Evolutionary conservation across 208 protist genomes (phyloP).

Genomic region (Acanthamoeba royreba): DNA sequence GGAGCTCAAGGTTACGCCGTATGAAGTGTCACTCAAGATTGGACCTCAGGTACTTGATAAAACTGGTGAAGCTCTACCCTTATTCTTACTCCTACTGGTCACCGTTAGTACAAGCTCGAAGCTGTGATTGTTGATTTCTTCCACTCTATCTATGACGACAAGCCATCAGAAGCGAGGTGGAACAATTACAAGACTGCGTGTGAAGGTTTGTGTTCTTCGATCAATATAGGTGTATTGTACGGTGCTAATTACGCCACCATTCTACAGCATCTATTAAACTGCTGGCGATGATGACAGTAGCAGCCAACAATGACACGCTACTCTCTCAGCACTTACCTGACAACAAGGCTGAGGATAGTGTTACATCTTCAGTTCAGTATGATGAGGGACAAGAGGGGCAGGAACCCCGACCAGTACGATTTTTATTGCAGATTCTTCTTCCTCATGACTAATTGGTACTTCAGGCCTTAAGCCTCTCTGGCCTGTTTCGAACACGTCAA

Average conservation of each 20-base stretch:
- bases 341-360: background rate
- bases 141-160: constrained; percentile 12
- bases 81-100: too few relatives aligned
- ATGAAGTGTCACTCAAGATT: constrained; percentile 3
- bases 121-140: background rate
- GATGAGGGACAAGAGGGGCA: background rate
- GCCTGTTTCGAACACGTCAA: background rate
- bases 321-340: background rate
- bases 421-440: too few relatives aligned
- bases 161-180: background rate
- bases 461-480: background rate
- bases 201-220: too few relatives aligned
- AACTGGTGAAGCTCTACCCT: too few relatives aligned
- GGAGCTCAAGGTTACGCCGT: constrained; percentile 26
- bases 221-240: too few relatives aligned
- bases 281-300: background rate
- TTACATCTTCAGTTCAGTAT: background rate
- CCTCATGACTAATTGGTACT: background rate
- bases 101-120: constrained; percentile 30
- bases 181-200: background rate
- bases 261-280: background rate
- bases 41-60: background rate
- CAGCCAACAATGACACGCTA: background rate
- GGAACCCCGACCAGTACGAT: background rate
- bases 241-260: too few relatives aligned